These are phyloP conservation scores for Exophiala dermatitidis DNA, from an alignment of 2,329 filamentous ascomycete species.

Conservation along the genomic window DNA sequence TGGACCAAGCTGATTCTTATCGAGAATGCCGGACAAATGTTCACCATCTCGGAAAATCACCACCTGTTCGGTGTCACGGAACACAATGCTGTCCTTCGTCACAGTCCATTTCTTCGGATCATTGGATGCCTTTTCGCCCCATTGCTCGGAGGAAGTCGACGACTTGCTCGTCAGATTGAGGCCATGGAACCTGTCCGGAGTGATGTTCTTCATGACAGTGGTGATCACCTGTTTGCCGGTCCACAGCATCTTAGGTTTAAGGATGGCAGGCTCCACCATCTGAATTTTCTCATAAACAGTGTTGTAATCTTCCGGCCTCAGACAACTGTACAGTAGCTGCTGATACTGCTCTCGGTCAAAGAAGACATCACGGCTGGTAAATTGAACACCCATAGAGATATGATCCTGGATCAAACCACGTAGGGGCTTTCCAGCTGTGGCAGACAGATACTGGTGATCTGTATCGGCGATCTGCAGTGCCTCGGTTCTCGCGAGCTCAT, in stretches of 20 bases:
- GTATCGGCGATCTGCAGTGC: slow-evolving; percentile 91
- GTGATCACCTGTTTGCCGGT: slow-evolving; percentile 95
- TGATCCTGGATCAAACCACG: slow-evolving; percentile 98
- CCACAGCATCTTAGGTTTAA: slow-evolving; percentile 77
- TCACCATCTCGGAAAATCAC: slow-evolving; percentile 84
- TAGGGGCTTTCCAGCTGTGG: slow-evolving; percentile 85
- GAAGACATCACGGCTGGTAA: slow-evolving; percentile 87
- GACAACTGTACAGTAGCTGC: slow-evolving; percentile 81
- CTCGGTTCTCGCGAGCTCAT: slow-evolving; percentile 87
- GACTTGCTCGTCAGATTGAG: slow-evolving; percentile 74
- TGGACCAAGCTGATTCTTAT: slow-evolving; percentile 91
- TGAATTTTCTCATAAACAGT: slow-evolving; percentile 75
- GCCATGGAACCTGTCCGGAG: slow-evolving; percentile 65
- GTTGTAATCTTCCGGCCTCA: slow-evolving; percentile 85
- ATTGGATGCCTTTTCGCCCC: slow-evolving; percentile 51
- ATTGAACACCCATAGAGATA: slow-evolving; percentile 83
- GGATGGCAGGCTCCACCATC: slow-evolving; percentile 69
- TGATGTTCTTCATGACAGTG: slow-evolving; percentile 87
- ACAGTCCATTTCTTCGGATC: slow-evolving; percentile 39
- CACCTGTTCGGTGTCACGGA: slow-evolving; percentile 59
- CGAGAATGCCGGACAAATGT: slow-evolving; percentile 81
- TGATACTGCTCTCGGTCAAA: slow-evolving; percentile 85
- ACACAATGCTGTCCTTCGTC: slow-evolving; percentile 14
- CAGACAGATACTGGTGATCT: slow-evolving; percentile 92
- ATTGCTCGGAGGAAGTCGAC: slow-evolving; percentile 68